phyloP scores from a whole-genome alignment of 2,329 filamentous ascomycete species.

The Colletotrichum musae region DNA sequence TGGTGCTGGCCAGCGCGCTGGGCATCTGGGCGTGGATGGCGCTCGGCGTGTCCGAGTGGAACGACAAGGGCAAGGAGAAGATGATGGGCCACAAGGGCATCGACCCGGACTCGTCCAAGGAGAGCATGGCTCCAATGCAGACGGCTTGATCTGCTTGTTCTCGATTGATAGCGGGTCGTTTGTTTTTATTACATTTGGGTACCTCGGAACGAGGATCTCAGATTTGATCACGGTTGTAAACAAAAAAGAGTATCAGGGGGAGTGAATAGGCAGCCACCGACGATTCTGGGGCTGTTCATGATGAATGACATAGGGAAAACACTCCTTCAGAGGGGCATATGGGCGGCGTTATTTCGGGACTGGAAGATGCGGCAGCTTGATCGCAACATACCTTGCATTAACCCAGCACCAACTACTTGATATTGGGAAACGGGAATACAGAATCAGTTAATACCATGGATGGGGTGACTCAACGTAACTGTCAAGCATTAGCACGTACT shows the following conservation, averaged over 20 bases:
- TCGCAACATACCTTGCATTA: not conserved
- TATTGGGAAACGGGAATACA: not conserved
- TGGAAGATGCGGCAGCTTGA: not conserved
- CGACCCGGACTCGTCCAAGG: conserved; percentile 9
- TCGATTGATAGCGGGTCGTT: not conserved
- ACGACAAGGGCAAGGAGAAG: conserved; percentile 25
- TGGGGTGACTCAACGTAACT: no score
- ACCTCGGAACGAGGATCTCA: not conserved
- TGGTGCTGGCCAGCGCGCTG: conserved; percentile 69
- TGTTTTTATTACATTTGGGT: not conserved
- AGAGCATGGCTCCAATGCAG: conserved; percentile 8
- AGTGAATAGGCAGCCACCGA: not conserved
- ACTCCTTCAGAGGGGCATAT: not conserved
- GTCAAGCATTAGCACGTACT: no score
- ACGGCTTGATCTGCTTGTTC: not conserved
- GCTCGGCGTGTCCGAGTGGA: conserved; percentile 28
- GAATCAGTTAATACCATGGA: no score
- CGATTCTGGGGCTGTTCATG: not conserved
- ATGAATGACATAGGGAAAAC: not conserved
- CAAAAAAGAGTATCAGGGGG: not conserved
- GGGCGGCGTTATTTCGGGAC: conserved; percentile 1
- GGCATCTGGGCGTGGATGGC: conserved; percentile 64
- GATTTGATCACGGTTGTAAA: not conserved
- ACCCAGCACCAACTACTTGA: not conserved
- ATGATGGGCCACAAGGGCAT: not conserved